Percentiles rank a stretch among this genome's conserved stretches.
Evolutionary conservation across 257 asterid species (phyloP).

Genomic region (Pogostemon cablin): DNA sequence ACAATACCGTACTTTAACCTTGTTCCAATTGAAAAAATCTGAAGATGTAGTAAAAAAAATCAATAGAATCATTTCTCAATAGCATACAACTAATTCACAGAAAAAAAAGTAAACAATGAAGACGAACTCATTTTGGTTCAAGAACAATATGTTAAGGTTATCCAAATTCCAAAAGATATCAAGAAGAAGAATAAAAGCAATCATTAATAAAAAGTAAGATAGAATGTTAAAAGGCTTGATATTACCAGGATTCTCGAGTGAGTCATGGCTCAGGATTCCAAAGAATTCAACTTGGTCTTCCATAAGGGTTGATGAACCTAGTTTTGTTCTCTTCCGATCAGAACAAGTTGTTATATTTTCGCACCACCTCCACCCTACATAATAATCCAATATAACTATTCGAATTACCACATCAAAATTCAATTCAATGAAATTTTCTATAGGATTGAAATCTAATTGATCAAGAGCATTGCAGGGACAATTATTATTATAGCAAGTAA

Average conservation of each 20-base stretch:
- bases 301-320: slow-evolving; percentile 85
- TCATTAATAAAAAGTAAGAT: slow-evolving; percentile 2
- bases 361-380: slow-evolving; percentile 96
- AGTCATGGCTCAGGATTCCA: slow-evolving; percentile 79
- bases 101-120: slow-evolving; percentile 1
- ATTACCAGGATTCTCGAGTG: slow-evolving; percentile 82
- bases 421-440: slow-evolving; percentile 1
- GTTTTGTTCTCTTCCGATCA: slow-evolving; percentile 50
- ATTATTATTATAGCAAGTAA: background rate
- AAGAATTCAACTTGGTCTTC: slow-evolving; percentile 59
- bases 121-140: slow-evolving; percentile 15
- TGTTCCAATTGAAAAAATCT: slow-evolving; percentile 95
- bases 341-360: slow-evolving; percentile 57
- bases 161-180: background rate
- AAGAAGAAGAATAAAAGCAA: background rate
- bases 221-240: slow-evolving; percentile 1
- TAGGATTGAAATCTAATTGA: slow-evolving; percentile 16
- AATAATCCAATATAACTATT: slow-evolving; percentile 16
- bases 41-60: slow-evolving; percentile 32
- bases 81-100: background rate
- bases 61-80: slow-evolving; percentile 10
- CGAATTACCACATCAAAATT: slow-evolving; percentile 7
- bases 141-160: background rate
- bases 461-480: background rate
- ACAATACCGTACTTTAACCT: slow-evolving; percentile 83